Conservation (phyloP, 805 yeast genomes). For the Wickerhamiella slavikovae region DNA sequence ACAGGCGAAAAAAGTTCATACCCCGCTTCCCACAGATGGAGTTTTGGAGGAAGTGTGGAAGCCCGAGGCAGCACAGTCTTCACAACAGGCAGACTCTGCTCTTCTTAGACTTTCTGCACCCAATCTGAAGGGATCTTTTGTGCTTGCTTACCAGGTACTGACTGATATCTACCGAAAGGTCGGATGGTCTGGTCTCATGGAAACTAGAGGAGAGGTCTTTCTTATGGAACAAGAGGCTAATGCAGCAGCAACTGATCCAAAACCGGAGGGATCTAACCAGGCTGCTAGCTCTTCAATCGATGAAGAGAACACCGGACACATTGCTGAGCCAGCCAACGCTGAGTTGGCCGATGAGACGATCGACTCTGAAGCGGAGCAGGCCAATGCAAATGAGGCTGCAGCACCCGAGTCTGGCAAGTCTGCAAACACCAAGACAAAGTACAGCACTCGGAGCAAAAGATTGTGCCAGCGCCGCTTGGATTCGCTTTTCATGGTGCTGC, state of each 20-base stretch:
- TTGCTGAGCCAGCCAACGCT: background rate
- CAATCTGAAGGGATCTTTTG: slow-evolving; percentile 30
- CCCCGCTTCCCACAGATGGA: slow-evolving; percentile 37
- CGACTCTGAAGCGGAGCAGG: background rate
- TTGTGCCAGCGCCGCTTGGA: slow-evolving; percentile 68
- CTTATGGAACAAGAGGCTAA: slow-evolving; percentile 60
- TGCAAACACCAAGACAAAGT: slow-evolving; percentile 2
- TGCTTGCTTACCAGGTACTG: slow-evolving; percentile 45
- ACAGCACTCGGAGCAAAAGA: slow-evolving; percentile 24
- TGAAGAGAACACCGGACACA: background rate
- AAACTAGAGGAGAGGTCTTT: slow-evolving; percentile 47
- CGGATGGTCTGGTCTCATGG: slow-evolving; percentile 70
- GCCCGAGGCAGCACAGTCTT: slow-evolving; percentile 12
- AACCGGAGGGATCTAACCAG: slow-evolving; percentile 7
- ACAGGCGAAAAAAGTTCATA: slow-evolving; percentile 23
- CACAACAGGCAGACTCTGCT: slow-evolving; percentile 23
- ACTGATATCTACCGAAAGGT: slow-evolving; percentile 42
- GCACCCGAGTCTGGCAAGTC: slow-evolving; percentile 4
- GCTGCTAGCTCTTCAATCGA: background rate
- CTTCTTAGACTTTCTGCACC: slow-evolving; percentile 32
- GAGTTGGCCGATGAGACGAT: background rate
- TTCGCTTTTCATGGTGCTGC: slow-evolving; percentile 45
- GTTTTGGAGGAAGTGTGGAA: slow-evolving; percentile 30
- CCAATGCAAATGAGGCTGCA: slow-evolving; percentile 2
- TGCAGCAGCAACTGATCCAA: slow-evolving; percentile 1